A percentile compares a stretch with the other conserved stretches of the same genome.
phyloP scores from a whole-genome alignment of 441 rosid species.

The Arabidopsis lyrata region DNA sequence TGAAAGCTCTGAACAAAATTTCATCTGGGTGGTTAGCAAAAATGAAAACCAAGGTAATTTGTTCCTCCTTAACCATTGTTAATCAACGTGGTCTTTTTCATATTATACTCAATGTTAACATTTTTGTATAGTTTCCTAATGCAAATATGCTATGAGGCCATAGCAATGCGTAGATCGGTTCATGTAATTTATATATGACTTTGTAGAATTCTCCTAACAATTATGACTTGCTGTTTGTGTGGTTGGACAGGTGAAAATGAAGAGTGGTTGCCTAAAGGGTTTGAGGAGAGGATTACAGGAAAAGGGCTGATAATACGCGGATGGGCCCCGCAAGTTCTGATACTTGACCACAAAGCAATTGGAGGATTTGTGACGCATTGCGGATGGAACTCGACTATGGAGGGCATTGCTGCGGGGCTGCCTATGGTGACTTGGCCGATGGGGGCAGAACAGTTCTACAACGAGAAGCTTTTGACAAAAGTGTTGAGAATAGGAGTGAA shows the following conservation, averaged over 20 bases:
- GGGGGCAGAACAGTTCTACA: constrained; percentile 59
- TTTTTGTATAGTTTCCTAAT: neutral
- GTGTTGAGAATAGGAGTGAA: constrained; percentile 53
- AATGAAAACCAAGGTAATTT: constrained; percentile 30
- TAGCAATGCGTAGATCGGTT: neutral
- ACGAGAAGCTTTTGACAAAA: constrained; percentile 58
- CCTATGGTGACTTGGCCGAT: constrained; percentile 76
- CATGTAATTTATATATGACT: neutral
- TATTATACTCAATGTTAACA: neutral
- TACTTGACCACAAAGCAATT: constrained; percentile 66
- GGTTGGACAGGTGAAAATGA: constrained; percentile 42
- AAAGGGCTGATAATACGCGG: constrained; percentile 64
- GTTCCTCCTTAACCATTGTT: neutral
- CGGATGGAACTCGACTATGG: constrained; percentile 75
- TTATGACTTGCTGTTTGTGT: constrained; percentile 2
- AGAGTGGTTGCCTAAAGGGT: constrained; percentile 66
- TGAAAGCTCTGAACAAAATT: constrained; percentile 51
- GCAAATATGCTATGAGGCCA: neutral
- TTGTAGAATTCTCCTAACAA: neutral
- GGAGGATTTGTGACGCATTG: constrained; percentile 76
- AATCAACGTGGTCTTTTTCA: neutral
- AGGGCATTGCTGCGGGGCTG: constrained; percentile 59
- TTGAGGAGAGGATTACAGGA: constrained; percentile 55
- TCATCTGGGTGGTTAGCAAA: constrained; percentile 56
- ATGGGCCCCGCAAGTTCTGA: constrained; percentile 75